phyloP scores from a whole-genome alignment of 495 filamentous ascomycete species.

The Penicillium fimorum region DNA sequence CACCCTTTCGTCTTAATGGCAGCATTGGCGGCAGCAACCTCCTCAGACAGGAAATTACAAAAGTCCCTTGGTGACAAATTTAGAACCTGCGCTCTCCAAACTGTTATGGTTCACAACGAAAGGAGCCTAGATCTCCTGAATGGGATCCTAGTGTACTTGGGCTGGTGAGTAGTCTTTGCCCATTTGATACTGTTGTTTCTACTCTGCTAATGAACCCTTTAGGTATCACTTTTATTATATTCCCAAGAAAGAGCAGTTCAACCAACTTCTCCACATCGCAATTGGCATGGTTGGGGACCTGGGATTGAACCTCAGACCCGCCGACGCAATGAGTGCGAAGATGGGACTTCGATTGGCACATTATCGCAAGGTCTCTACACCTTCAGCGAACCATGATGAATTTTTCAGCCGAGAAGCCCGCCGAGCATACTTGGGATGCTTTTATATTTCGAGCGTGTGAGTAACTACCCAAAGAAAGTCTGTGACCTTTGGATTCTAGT shows the following conservation, averaged over 20 bases:
- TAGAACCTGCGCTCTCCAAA: background rate
- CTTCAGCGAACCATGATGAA: background rate
- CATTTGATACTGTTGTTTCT: background rate
- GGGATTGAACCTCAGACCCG: background rate
- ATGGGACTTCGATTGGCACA: background rate
- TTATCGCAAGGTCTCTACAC: background rate
- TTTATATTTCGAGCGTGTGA: background rate
- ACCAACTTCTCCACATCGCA: background rate
- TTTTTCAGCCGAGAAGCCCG: background rate
- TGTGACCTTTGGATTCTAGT: background rate
- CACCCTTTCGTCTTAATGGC: background rate
- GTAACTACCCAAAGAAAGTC: background rate
- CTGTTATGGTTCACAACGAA: background rate
- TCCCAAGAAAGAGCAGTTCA: background rate
- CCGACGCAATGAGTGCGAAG: background rate
- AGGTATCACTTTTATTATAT: slow-evolving; percentile 1
- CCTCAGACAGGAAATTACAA: background rate
- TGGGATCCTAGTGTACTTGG: background rate
- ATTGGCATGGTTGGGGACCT: background rate
- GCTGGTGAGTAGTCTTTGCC: background rate
- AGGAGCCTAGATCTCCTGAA: slow-evolving; percentile 1
- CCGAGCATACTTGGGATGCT: background rate
- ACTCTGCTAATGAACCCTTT: background rate
- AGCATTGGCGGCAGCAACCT: background rate
- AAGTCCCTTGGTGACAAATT: slow-evolving; percentile 1